Percentiles rank a stretch among this genome's conserved stretches.
Conservation (phyloP, 768 basidiomycete genomes). For the Amanita inopinata region DNA sequence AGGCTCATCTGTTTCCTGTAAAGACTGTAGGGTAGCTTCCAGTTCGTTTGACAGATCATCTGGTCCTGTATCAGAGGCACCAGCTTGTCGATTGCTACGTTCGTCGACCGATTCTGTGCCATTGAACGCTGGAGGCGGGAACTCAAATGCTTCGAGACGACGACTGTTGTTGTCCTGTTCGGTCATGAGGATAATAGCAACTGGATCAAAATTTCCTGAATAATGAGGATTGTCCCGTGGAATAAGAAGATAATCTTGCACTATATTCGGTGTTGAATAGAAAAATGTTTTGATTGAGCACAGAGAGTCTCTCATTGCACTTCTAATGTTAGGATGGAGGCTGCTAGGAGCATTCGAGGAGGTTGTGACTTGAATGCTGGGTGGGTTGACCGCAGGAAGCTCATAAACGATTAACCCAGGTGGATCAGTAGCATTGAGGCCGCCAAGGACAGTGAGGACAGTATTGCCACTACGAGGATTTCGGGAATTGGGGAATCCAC, state of each 20-base stretch:
- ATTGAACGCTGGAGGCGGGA: conserved; percentile 51
- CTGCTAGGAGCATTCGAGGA: conserved; percentile 22
- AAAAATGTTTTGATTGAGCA: conserved; percentile 38
- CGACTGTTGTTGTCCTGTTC: conserved; percentile 40
- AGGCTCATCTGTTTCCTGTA: conserved; percentile 28
- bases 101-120: conserved; percentile 1
- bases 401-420: conserved; percentile 61
- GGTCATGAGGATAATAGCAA: conserved; percentile 52
- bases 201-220: conserved; percentile 54
- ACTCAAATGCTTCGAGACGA: conserved; percentile 53
- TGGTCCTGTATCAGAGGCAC: conserved; percentile 8
- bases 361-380: conserved; percentile 30
- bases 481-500: conserved; percentile 55
- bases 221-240: conserved; percentile 66
- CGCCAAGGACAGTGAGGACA: conserved; percentile 69
- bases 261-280: conserved; percentile 46
- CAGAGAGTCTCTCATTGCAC: conserved; percentile 57
- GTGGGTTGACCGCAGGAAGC: conserved; percentile 55
- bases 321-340: conserved; percentile 40
- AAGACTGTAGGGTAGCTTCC: conserved; percentile 23
- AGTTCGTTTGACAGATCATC: conserved; percentile 28
- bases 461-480: conserved; percentile 68
- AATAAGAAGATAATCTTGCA: conserved; percentile 76
- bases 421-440: conserved; percentile 40
- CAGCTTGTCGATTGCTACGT: conserved; percentile 6